Evolutionary conservation across 805 yeast genomes (phyloP).

Genomic region (Jamesozyma gamospora): DNA sequence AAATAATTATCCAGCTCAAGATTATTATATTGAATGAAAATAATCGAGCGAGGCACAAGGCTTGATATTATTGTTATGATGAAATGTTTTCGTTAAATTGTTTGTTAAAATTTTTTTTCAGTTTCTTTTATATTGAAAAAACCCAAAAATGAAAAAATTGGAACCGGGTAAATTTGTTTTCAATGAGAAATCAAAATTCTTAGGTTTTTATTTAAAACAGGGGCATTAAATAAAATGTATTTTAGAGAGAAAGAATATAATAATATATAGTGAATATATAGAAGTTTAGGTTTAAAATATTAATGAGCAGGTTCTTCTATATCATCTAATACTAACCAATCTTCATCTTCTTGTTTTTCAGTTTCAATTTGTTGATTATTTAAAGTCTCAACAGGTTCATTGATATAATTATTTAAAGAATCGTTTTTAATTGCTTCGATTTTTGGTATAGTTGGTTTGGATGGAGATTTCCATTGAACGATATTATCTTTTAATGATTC

Average conservation of each 20-base stretch:
- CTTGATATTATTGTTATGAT: no score
- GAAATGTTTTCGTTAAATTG: no score
- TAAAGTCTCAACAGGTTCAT: slow-evolving; percentile 65
- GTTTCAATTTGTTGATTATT: slow-evolving; percentile 37
- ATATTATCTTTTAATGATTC: slow-evolving; percentile 67
- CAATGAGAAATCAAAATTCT: no score
- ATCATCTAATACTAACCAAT: slow-evolving; percentile 75
- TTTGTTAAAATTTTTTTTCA: no score
- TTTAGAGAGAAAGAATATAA: no score
- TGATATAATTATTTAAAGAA: slow-evolving; percentile 58
- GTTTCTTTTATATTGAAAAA: no score
- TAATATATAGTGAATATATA: background rate
- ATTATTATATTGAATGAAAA: slow-evolving; percentile 22
- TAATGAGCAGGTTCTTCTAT: slow-evolving; percentile 33
- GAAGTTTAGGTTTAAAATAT: no score
- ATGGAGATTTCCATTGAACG: slow-evolving; percentile 74
- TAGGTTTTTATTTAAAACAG: no score
- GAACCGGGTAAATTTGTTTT: no score
- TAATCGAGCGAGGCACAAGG: slow-evolving; percentile 63
- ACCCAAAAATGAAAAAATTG: no score
- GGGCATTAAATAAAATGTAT: no score
- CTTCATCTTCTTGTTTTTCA: slow-evolving; percentile 35
- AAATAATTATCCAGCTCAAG: slow-evolving; percentile 53
- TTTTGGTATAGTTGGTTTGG: slow-evolving; percentile 65
- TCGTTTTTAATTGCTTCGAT: slow-evolving; percentile 58